A percentile compares a stretch with the other conserved stretches of the same genome.
Conservation (phyloP, 306 rosid genomes). For the Nissolia schottii region DNA sequence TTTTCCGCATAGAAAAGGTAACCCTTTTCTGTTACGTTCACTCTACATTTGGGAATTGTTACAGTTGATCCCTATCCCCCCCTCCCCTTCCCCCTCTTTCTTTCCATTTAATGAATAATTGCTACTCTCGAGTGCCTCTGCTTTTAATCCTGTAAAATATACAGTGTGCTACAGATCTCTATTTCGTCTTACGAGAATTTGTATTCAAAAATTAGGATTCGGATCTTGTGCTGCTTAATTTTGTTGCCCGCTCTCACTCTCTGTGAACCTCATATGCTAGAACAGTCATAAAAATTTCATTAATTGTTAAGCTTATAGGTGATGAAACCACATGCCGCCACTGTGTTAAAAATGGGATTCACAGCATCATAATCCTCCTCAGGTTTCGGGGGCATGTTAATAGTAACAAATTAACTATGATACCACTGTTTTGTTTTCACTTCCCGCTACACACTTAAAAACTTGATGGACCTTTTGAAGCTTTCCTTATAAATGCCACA, state of each 20-base stretch:
- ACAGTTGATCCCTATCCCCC: not conserved
- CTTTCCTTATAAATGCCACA: not conserved
- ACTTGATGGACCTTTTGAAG: too few relatives aligned
- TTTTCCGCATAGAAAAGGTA: constrained; percentile 25
- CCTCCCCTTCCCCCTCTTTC: too few relatives aligned
- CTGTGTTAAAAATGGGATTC: not conserved
- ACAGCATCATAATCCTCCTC: not conserved
- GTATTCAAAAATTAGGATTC: not conserved
- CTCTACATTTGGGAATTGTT: constrained; percentile 19
- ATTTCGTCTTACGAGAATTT: not conserved
- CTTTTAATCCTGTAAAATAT: not conserved
- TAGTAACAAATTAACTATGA: not conserved
- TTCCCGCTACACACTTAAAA: not conserved
- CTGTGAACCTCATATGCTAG: not conserved
- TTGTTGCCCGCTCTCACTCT: not conserved
- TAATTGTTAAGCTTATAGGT: not conserved
- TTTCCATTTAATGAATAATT: not conserved
- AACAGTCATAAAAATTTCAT: not conserved
- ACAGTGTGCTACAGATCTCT: constrained; percentile 21
- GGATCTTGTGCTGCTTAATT: constrained; percentile 17
- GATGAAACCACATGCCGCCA: not conserved
- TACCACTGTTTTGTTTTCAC: not conserved
- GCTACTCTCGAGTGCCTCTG: not conserved
- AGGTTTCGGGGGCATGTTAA: not conserved
- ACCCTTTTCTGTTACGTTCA: not conserved